These are phyloP conservation scores for Pseudocercospora eumusae DNA, from an alignment of 2,329 filamentous ascomycete genomes.

Conservation along the genomic window DNA sequence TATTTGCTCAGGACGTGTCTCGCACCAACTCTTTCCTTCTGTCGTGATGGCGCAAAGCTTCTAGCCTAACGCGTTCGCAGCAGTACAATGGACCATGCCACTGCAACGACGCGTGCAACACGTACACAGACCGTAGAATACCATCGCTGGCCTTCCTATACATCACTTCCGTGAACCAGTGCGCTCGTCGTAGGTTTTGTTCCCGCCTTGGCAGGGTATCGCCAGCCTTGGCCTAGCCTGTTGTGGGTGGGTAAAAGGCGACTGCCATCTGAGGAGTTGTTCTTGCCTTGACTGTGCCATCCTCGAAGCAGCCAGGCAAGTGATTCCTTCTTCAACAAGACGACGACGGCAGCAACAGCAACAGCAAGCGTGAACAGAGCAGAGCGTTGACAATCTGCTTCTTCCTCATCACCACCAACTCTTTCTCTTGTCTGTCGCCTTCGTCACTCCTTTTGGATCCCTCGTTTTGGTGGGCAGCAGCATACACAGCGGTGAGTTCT, in stretches of 20 bases:
- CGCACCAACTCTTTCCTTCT: neutral
- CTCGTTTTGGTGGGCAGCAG: slow-evolving; percentile 11
- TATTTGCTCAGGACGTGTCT: neutral
- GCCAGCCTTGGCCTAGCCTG: neutral
- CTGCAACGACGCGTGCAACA: neutral
- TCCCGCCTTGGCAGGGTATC: slow-evolving; percentile 3
- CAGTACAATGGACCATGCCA: neutral
- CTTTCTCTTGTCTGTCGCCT: slow-evolving; percentile 12
- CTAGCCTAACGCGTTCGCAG: neutral
- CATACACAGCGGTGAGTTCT: slow-evolving; percentile 7
- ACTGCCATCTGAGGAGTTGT: neutral
- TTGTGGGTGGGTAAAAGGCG: slow-evolving; percentile 2
- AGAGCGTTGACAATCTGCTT: slow-evolving; percentile 1
- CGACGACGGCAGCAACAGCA: neutral
- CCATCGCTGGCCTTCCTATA: neutral
- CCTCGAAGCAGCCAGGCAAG: neutral
- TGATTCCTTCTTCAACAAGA: neutral
- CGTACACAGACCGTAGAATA: neutral
- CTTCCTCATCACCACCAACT: slow-evolving; percentile 4
- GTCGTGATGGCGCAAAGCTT: neutral
- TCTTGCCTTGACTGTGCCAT: neutral
- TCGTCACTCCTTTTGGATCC: slow-evolving; percentile 13
- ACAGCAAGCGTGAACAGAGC: neutral
- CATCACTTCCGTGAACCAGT: neutral
- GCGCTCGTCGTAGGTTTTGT: neutral